phyloP scores from a whole-genome alignment of 106 monocot genomes.

The Triglochin maritima region DNA sequence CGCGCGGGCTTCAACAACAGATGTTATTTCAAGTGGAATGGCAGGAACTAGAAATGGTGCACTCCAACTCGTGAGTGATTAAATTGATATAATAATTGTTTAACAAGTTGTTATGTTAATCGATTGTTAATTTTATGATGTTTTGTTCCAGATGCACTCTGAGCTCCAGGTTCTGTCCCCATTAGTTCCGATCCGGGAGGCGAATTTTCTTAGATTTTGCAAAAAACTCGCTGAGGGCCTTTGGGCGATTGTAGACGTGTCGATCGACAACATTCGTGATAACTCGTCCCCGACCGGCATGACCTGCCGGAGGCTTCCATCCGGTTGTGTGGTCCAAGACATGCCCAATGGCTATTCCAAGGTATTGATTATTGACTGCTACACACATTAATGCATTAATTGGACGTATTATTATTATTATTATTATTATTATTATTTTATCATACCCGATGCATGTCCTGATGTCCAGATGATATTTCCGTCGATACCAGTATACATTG shows the following conservation, averaged over 20 bases:
- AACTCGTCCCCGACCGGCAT: not conserved
- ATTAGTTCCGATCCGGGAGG: slow-evolving; percentile 63
- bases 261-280: slow-evolving; percentile 44
- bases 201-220: slow-evolving; percentile 76
- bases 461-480: no score
- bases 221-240: slow-evolving; percentile 69
- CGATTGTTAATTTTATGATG: not conserved
- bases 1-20: slow-evolving; percentile 43
- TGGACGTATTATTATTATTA: not conserved
- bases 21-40: slow-evolving; percentile 46
- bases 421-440: not conserved
- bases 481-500: no score
- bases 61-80: slow-evolving; percentile 56
- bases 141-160: slow-evolving; percentile 42
- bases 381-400: not conserved
- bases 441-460: no score
- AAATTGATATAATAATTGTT: not conserved
- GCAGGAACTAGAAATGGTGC: slow-evolving; percentile 59
- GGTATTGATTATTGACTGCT: slow-evolving; percentile 21
- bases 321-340: slow-evolving; percentile 73
- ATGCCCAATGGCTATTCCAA: slow-evolving; percentile 78
- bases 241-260: slow-evolving; percentile 90
- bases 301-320: slow-evolving; percentile 59
- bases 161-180: slow-evolving; percentile 89
- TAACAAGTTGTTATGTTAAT: not conserved